phyloP scores from a whole-genome alignment of 257 asterid genomes.

The Solanum pennellii region DNA sequence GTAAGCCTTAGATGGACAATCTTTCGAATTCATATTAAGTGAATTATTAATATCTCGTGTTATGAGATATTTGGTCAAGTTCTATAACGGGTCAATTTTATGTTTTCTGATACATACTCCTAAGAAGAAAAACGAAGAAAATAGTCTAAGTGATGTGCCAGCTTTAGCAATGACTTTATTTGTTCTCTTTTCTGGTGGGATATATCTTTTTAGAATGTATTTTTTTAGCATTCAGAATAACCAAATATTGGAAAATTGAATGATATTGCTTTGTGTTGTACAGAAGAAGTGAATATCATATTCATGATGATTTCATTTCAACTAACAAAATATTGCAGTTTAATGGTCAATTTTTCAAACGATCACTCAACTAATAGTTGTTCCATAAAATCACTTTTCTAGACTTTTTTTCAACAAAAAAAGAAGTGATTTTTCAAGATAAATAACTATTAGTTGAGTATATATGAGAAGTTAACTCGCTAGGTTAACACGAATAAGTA shows the following conservation, averaged over 20 bases:
- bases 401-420: background rate
- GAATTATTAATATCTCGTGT: background rate
- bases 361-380: background rate
- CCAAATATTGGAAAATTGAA: background rate
- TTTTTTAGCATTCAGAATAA: too few species aligned
- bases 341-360: background rate
- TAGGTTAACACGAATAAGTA: background rate
- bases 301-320: background rate
- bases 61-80: background rate
- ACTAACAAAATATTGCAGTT: background rate
- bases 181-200: background rate
- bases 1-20: background rate
- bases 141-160: background rate
- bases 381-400: background rate
- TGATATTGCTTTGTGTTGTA: background rate
- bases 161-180: background rate
- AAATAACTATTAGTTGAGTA: background rate
- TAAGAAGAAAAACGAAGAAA: background rate
- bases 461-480: background rate
- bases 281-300: background rate
- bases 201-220: too few species aligned
- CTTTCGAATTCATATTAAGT: accelerated
- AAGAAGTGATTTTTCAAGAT: background rate
- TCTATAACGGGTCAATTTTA: too few species aligned
- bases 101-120: too few species aligned